Conservation (phyloP, 148 eudicot genomes). For the Camellia lanceoleosa region DNA sequence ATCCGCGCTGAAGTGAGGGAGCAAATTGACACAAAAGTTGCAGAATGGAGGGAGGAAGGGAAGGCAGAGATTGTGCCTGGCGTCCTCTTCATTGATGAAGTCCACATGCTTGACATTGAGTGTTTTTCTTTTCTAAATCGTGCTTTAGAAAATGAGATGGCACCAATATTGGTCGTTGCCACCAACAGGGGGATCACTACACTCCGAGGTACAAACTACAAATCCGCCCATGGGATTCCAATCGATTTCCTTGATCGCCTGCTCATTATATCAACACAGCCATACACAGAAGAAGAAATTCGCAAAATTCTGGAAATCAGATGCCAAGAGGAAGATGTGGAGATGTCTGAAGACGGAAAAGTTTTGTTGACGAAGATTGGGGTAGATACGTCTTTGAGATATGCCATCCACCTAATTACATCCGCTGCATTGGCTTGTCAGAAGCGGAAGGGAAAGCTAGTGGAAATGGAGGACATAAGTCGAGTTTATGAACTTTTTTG, state of each 20-base stretch:
- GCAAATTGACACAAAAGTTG: constrained; percentile 93
- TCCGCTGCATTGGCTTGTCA: constrained; percentile 80
- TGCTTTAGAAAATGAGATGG: constrained; percentile 94
- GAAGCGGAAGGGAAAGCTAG: constrained; percentile 78
- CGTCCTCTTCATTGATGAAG: constrained; percentile 95
- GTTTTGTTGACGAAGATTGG: constrained; percentile 82
- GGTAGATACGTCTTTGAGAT: constrained; percentile 77
- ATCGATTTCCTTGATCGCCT: constrained; percentile 88
- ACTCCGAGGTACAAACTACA: constrained; percentile 91
- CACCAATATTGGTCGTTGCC: constrained; percentile 90
- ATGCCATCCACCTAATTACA: constrained; percentile 82
- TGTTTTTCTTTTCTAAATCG: constrained; percentile 96
- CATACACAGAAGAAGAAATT: constrained; percentile 81
- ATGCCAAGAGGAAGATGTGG: constrained; percentile 92
- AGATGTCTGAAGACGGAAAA: constrained; percentile 86
- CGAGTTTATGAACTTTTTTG: constrained; percentile 77
- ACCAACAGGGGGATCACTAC: constrained; percentile 88
- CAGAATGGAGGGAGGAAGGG: constrained; percentile 98
- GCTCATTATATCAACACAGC: constrained; percentile 83
- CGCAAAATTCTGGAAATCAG: constrained; percentile 81
- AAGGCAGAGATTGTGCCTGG: constrained; percentile 96
- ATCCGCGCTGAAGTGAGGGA: constrained; percentile 92
- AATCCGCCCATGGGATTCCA: constrained; percentile 93
- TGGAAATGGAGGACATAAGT: constrained; percentile 89
- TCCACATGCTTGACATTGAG: constrained; percentile 94